Percentiles rank a stretch among this genome's conserved stretches.
These are phyloP conservation scores for Sporisorium reilianum DNA, from an alignment of 1,284 basidiomycete species.

Conservation along the genomic window DNA sequence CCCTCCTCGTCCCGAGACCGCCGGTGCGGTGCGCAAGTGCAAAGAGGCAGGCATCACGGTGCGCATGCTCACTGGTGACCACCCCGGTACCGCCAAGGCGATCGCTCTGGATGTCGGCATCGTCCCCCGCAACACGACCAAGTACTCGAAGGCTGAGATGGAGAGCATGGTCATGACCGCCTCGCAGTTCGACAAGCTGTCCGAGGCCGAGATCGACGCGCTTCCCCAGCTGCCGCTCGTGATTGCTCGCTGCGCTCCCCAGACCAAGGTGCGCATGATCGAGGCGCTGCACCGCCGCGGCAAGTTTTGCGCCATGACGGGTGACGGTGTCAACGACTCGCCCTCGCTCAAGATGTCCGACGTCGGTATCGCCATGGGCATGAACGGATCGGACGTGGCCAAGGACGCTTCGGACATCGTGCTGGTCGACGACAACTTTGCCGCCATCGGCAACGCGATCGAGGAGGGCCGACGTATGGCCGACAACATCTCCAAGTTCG, in stretches of 20 bases:
- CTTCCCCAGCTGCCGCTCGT: constrained; percentile 75
- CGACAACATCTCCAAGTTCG: constrained; percentile 69
- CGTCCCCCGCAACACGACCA: constrained; percentile 70
- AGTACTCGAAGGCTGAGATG: constrained; percentile 47
- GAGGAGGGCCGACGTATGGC: constrained; percentile 76
- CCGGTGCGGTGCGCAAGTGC: constrained; percentile 76
- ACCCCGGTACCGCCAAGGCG: constrained; percentile 70
- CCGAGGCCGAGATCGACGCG: constrained; percentile 76
- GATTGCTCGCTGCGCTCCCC: constrained; percentile 74
- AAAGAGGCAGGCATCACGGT: constrained; percentile 77
- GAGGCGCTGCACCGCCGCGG: constrained; percentile 73
- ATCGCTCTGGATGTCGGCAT: constrained; percentile 73
- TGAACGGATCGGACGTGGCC: constrained; percentile 63
- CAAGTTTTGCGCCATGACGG: constrained; percentile 67
- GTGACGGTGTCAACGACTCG: constrained; percentile 69
- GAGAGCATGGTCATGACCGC: constrained; percentile 72
- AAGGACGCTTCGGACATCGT: constrained; percentile 76
- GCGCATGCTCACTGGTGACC: constrained; percentile 75
- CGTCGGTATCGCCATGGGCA: constrained; percentile 68
- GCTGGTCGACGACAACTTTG: constrained; percentile 80
- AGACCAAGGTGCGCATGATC: constrained; percentile 74
- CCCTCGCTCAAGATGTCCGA: constrained; percentile 68
- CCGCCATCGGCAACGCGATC: constrained; percentile 78
- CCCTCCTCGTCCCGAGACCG: constrained; percentile 78
- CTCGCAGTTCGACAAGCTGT: constrained; percentile 76